Base-by-base conservation (phyloP, 2,329 filamentous ascomycete species). In the Cadophora gregata region DNA sequence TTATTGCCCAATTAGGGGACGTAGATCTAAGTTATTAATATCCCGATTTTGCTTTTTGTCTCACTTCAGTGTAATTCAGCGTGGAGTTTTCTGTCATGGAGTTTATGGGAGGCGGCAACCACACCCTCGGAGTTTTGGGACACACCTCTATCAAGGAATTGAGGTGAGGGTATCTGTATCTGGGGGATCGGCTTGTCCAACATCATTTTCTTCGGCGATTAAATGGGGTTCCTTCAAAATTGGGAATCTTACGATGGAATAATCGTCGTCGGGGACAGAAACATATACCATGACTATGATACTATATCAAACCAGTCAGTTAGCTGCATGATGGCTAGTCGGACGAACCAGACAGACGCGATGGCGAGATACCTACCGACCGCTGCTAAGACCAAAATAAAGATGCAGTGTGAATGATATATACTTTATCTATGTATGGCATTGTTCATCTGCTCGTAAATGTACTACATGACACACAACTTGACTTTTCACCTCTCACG, bases 1-100 rank as follows among this genome's bases (percentile, higher is more conserved):
- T 80, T 79, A 82, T 85, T 71, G 81, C 85, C 47, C 80, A 84
- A 68, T 80, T 89, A 79, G 86, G 84, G 67, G 82, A 85, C 75
- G 84, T 89, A 71, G 86, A 89, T 78, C 86, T 89, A 70, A 88
- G 83, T 77, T 88, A 89, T 73, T 89, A 80, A 84, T 72, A 66
- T 71, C 67, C 59, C 63, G 25, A 65, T 64, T 65, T 66, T 71
- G 50, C 61, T 62, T 69, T 69, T 69, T 70, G 62, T 45, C 12
- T 64, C 66, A 21, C 60, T 68, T 70, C 62, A 50, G 45, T 73
- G 72, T 75, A 70, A 55, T 75, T 74, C 69, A 75, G 74, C 74
- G 73, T 70, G 74, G 74, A 74, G 74, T 75, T 74, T 64, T 62
- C 64, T 47, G 66, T 70, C 62, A 62, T 66, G 72, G 71, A 70